Conservation (phyloP, 2,329 filamentous ascomycete genomes). For the Mycogone perniciosa region DNA sequence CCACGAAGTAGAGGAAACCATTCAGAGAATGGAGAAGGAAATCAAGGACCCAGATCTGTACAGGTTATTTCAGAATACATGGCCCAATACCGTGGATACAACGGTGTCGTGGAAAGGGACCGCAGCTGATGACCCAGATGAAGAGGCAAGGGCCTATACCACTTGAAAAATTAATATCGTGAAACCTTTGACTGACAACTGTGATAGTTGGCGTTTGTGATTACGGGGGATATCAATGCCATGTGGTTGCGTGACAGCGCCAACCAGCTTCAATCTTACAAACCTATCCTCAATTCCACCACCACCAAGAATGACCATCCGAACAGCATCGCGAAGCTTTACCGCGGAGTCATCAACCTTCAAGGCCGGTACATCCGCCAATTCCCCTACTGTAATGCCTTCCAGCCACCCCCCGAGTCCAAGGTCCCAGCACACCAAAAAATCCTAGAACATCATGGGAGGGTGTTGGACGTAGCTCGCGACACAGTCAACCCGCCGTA, state of each 20-base stretch:
- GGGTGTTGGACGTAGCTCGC: too few species aligned
- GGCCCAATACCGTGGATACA: slow-evolving; percentile 70
- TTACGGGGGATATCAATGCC: slow-evolving; percentile 84
- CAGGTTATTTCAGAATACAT: slow-evolving; percentile 65
- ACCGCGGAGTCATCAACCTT: slow-evolving; percentile 69
- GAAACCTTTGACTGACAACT: not conserved
- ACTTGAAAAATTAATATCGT: too few species aligned
- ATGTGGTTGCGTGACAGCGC: slow-evolving; percentile 90
- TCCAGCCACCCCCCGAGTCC: slow-evolving; percentile 78
- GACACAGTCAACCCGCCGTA: slow-evolving; percentile 59
- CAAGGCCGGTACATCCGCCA: slow-evolving; percentile 64
- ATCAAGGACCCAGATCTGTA: slow-evolving; percentile 72
- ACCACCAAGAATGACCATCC: slow-evolving; percentile 39
- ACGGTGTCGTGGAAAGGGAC: slow-evolving; percentile 63
- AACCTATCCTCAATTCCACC: slow-evolving; percentile 53
- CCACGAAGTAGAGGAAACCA: slow-evolving; percentile 67
- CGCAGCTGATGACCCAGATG: slow-evolving; percentile 48
- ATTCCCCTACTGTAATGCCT: slow-evolving; percentile 86
- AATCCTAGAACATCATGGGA: too few species aligned
- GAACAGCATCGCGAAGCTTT: slow-evolving; percentile 54
- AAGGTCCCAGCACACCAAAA: slow-evolving; percentile 14
- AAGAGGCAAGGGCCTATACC: slow-evolving; percentile 40
- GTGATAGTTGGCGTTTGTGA: slow-evolving; percentile 63
- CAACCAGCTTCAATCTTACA: slow-evolving; percentile 72
- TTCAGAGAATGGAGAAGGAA: slow-evolving; percentile 57